These are phyloP conservation scores for Posidonia oceanica DNA, from an alignment of 116 monocot genomes.

Conservation along the genomic window DNA sequence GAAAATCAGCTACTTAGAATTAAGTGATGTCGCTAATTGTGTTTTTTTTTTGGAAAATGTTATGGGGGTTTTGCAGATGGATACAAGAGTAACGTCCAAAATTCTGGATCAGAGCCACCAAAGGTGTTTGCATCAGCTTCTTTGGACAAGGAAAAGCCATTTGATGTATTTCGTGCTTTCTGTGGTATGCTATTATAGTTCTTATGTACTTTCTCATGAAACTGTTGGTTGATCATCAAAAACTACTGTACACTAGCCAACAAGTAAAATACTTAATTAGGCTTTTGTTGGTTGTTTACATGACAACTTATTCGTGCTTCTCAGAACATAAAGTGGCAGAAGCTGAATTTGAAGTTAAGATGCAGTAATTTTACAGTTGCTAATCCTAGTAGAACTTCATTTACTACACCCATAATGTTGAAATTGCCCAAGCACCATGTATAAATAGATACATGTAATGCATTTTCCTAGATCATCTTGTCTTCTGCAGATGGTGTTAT, in stretches of 20 bases:
- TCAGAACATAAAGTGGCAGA: not conserved
- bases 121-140: slow-evolving; percentile 57
- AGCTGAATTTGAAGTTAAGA: not conserved
- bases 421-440: not conserved
- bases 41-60: not conserved
- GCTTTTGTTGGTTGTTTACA: not conserved
- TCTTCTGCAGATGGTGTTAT: slow-evolving; percentile 74
- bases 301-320: not conserved
- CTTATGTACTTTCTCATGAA: not conserved
- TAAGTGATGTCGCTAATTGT: not conserved
- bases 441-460: not conserved
- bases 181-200: slow-evolving; percentile 32
- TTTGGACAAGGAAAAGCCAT: slow-evolving; percentile 48
- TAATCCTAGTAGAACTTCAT: not conserved
- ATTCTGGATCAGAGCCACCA: slow-evolving; percentile 6
- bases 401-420: not conserved
- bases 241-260: not conserved
- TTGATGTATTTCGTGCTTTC: slow-evolving; percentile 60
- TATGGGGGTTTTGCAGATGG: slow-evolving; percentile 41
- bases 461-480: not conserved
- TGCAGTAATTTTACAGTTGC: not conserved
- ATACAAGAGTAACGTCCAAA: slow-evolving; percentile 14
- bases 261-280: not conserved
- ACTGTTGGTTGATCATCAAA: not conserved
- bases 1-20: not conserved